Conservation (phyloP, 108 stramenopile genomes). For the Phaeodactylum tricornutum region DNA sequence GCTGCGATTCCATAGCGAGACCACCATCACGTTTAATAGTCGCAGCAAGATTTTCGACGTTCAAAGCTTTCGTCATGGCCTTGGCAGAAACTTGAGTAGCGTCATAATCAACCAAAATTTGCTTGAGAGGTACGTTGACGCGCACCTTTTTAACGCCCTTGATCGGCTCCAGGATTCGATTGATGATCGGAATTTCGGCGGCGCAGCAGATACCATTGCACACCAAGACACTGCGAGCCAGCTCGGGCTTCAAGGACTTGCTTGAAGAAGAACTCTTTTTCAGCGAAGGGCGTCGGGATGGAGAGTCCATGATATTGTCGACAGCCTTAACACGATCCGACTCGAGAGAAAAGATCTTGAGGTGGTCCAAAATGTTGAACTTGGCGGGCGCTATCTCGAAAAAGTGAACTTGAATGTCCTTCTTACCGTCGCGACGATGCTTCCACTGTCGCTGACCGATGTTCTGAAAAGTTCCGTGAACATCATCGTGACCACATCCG, state of each 20-base stretch:
- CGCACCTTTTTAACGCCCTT: slow-evolving; percentile 6
- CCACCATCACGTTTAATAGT: slow-evolving; percentile 26
- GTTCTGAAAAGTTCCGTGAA: slow-evolving; percentile 30
- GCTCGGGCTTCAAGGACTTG: neutral
- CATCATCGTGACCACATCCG: slow-evolving; percentile 26
- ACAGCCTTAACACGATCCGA: slow-evolving; percentile 15
- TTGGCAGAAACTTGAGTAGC: slow-evolving; percentile 10
- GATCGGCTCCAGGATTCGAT: slow-evolving; percentile 15
- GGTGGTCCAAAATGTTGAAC: slow-evolving; percentile 23
- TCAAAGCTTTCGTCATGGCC: slow-evolving; percentile 30
- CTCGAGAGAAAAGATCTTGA: slow-evolving; percentile 19
- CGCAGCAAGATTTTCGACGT: slow-evolving; percentile 31
- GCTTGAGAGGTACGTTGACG: slow-evolving; percentile 4
- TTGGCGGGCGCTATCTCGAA: slow-evolving; percentile 19
- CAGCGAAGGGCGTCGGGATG: no score
- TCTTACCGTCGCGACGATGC: neutral
- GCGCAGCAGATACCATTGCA: slow-evolving; percentile 69
- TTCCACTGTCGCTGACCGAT: slow-evolving; percentile 25
- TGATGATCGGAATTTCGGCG: slow-evolving; percentile 54
- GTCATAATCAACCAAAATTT: slow-evolving; percentile 3
- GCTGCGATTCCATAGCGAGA: slow-evolving; percentile 7
- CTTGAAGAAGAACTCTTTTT: neutral
- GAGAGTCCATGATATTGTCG: no score
- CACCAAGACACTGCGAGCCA: neutral
- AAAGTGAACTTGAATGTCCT: slow-evolving; percentile 24